These are phyloP conservation scores for Paecilomyces sp. DNA, from an alignment of 2,329 filamentous ascomycete species.

Conservation along the genomic window DNA sequence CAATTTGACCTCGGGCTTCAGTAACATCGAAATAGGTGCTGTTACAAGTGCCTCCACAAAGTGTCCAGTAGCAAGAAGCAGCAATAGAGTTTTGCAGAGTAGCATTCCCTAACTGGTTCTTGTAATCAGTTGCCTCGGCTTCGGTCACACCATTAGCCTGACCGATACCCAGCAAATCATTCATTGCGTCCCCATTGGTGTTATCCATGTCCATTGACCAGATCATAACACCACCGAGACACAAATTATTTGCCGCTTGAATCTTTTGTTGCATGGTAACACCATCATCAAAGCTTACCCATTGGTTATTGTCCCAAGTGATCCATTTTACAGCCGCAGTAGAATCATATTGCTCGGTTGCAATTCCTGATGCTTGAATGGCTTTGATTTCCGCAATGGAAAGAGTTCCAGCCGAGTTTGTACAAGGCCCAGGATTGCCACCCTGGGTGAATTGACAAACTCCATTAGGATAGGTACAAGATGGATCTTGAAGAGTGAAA, in stretches of 20 bases:
- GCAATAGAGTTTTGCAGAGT: too few relatives aligned
- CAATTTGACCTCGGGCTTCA: too few relatives aligned
- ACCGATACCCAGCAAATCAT: too few relatives aligned
- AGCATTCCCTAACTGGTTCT: too few relatives aligned
- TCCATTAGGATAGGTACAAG: slow-evolving; percentile 10
- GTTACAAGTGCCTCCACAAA: too few relatives aligned
- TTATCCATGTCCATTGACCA: too few relatives aligned
- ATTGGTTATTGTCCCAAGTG: not conserved
- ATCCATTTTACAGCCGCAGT: not conserved
- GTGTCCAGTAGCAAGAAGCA: too few relatives aligned
- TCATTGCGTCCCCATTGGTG: too few relatives aligned
- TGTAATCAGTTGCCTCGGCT: too few relatives aligned
- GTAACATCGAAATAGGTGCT: too few relatives aligned
- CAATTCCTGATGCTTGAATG: not conserved
- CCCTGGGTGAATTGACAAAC: too few relatives aligned
- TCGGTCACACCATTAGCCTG: too few relatives aligned
- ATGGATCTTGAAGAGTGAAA: slow-evolving; percentile 14
- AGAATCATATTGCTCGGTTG: not conserved
- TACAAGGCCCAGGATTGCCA: not conserved
- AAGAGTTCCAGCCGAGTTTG: not conserved
- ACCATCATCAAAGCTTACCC: not conserved
- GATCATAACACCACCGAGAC: not conserved
- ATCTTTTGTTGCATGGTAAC: not conserved
- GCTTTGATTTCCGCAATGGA: not conserved
- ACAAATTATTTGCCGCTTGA: not conserved